phyloP scores from a whole-genome alignment of 129 eudicot genomes.

The Glebionis coronaria region DNA sequence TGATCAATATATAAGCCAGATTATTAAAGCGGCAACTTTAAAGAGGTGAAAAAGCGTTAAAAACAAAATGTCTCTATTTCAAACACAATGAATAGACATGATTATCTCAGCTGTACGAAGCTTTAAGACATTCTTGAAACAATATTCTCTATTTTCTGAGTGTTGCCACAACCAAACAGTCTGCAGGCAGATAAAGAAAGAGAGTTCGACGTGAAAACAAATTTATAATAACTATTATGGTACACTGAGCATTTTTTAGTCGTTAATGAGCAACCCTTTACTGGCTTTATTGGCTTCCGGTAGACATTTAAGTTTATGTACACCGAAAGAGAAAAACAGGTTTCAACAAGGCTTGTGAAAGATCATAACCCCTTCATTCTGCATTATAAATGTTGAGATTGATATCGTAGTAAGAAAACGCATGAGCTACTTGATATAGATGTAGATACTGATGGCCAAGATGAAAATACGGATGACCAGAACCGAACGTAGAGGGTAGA shows the following conservation, averaged over 20 bases:
- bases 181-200: slow-evolving; percentile 39
- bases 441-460: too few species aligned
- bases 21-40: slow-evolving; percentile 2
- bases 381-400: too few species aligned
- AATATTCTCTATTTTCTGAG: slow-evolving; percentile 77
- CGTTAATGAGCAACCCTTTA: neutral
- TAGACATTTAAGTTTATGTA: too few species aligned
- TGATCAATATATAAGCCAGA: slow-evolving; percentile 5
- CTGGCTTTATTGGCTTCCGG: too few species aligned
- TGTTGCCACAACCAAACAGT: slow-evolving; percentile 93
- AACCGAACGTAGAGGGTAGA: too few species aligned
- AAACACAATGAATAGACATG: slow-evolving; percentile 8
- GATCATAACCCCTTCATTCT: too few species aligned
- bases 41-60: neutral
- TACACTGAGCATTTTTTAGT: slow-evolving; percentile 16
- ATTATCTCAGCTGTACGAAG: slow-evolving; percentile 93
- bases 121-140: slow-evolving; percentile 66
- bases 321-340: too few species aligned
- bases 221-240: neutral
- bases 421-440: too few species aligned
- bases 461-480: too few species aligned
- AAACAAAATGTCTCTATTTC: neutral
- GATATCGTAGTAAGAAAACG: too few species aligned
- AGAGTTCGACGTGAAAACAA: neutral
- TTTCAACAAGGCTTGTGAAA: too few species aligned